Percentiles rank a stretch among this genome's conserved stretches.
Conservation (phyloP, 345 rosid species). For the Eucalyptus brandiana region DNA sequence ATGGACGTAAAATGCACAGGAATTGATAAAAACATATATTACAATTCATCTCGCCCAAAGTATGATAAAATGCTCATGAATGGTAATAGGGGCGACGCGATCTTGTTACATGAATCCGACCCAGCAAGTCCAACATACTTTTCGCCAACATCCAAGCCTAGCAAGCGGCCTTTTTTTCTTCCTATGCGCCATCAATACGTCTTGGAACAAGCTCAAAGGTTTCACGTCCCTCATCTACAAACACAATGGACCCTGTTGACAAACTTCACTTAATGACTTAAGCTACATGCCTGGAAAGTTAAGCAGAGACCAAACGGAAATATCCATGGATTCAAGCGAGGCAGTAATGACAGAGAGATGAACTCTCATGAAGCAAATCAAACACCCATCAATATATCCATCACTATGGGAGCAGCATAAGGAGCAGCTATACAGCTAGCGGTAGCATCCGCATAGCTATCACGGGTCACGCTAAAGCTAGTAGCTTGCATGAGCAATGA, state of each 20-base stretch:
- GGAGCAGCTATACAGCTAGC: no score
- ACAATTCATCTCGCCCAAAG: neutral
- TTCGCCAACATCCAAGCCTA: constrained; percentile 85
- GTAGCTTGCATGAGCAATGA: no score
- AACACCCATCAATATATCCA: neutral
- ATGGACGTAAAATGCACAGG: neutral
- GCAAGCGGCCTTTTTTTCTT: constrained; percentile 26
- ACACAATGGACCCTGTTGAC: neutral
- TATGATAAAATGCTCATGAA: neutral
- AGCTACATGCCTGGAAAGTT: neutral
- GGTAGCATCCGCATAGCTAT: no score
- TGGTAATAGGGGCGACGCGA: constrained; percentile 42
- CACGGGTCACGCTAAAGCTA: no score
- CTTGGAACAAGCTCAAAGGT: constrained; percentile 39
- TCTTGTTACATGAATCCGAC: constrained; percentile 34
- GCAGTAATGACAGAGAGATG: neutral
- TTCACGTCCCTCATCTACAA: constrained; percentile 65
- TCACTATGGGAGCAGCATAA: neutral
- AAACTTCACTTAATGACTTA: neutral
- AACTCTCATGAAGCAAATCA: neutral
- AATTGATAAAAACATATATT: neutral
- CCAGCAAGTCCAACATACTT: constrained; percentile 80
- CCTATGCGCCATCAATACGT: constrained; percentile 23
- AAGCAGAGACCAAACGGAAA: neutral
- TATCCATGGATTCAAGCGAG: neutral